These are phyloP conservation scores for Arabis hirsuta DNA, from an alignment of 345 rosid species.

Conservation along the genomic window DNA sequence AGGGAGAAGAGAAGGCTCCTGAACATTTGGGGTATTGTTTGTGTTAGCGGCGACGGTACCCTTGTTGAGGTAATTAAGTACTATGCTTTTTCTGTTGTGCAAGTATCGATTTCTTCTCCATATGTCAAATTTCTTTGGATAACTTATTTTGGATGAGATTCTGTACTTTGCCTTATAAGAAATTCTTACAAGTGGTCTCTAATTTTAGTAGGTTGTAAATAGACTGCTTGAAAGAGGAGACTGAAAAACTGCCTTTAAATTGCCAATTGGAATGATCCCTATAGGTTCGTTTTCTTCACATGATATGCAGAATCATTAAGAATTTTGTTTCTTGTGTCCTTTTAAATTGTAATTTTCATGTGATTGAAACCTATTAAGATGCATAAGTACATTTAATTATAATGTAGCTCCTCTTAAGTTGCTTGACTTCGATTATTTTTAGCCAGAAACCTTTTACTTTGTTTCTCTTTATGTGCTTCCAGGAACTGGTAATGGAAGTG, in stretches of 20 bases:
- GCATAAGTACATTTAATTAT: too few species aligned
- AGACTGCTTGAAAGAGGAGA: constrained; percentile 88
- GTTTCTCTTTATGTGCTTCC: constrained; percentile 7
- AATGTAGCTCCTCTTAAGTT: not conserved
- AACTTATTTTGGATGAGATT: too few species aligned
- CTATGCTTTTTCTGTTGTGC: too few species aligned
- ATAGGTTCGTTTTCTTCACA: constrained; percentile 60
- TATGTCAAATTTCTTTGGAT: too few species aligned
- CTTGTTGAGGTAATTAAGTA: constrained; percentile 77
- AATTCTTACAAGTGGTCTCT: constrained; percentile 38
- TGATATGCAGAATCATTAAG: not conserved
- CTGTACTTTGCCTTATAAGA: too few species aligned
- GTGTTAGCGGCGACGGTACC: constrained; percentile 93
- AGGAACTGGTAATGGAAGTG: constrained; percentile 91
- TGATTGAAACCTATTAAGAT: too few species aligned
- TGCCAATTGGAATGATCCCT: constrained; percentile 85
- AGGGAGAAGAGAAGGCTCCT: too few species aligned
- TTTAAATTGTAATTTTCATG: not conserved
- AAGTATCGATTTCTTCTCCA: too few species aligned
- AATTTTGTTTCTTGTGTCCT: not conserved
- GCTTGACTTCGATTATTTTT: not conserved
- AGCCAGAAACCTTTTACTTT: not conserved
- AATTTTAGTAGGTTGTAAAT: constrained; percentile 90
- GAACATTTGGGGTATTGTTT: constrained; percentile 61
- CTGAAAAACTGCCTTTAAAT: constrained; percentile 72